Base-by-base conservation (phyloP, 2,329 filamentous ascomycete species). In the Cercospora janseana region DNA sequence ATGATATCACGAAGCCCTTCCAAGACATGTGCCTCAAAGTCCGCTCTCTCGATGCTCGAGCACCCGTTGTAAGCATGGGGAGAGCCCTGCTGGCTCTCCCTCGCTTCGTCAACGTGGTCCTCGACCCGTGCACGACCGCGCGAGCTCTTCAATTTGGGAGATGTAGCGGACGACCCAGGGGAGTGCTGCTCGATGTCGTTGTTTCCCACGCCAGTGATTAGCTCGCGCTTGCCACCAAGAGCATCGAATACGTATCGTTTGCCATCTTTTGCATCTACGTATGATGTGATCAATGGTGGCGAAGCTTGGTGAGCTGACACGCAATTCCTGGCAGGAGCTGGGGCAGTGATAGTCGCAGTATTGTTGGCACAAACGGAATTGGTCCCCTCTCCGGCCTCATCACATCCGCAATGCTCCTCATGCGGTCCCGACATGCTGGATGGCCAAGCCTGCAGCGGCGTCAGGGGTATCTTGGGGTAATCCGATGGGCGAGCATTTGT, bases 381-480 rank as follows among this genome's bases (percentile, higher is more conserved):
- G 6, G 20, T 9, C n/a, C 20, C 12, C 7, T 9, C 4, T 23
- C n/a, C 20, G 26, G 18, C 6, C 16, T 21, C 35, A 38, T 21
- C 24, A 20, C 32, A 46, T 10, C 28, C 32, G 23, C 44, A 46
- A 18, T 15, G 26, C 2, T 38, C 31, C 9, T 38, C 32, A 46
- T 46, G 44, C 26, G 29, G 20, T 6, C 43, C 43, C 35, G 34
- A 20, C 10, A 46, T 32, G 28, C 21, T 24, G 6, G 43, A 46
- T 9, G 3, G 16, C 10, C 31, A 24, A 6, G 31, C 44, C 9
- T 46, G 31, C 6, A 46, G 44, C 10, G 44, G 21, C 4, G 44
- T 20, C 3, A 0, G n/a, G 8, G 44, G 32, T 23, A 38, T 46
- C 5, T 16, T 12, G 13, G 13, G 16, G 15, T 3, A 31, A 12